Evolutionary conservation across 306 rosid species (phyloP), one percentile per base, ranked within the genome.

Genomic region (Elaeagnus macrophylla): DNA sequence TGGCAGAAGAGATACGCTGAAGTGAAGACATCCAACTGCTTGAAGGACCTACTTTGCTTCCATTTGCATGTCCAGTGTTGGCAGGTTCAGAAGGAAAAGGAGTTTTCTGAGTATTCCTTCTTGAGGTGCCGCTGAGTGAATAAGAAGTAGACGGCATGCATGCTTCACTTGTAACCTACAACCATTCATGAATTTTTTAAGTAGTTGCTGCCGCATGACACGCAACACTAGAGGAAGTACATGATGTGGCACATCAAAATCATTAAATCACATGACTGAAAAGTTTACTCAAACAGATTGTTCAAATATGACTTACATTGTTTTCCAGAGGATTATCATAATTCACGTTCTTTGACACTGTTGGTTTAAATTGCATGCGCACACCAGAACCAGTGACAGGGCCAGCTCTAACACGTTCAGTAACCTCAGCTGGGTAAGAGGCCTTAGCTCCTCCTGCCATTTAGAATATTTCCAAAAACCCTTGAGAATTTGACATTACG

Each of bases 21-120:
- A 85, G 69, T 53, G 95, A 85, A 48, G 91, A 70, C 77, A 89
- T 75, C 97, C 95, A 89, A 77, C 94, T 89, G 66, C 88, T 81
- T 25, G 95, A 89, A 64, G 89, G 86, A 54, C 91, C 95, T 62
- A 80, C 54, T 81, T 69, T 82, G 56, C 61, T 76, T 48, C 81
- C 81, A 43, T 69, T 80, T 51, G 82, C 89, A 37, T 68, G 82
- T 61, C 73, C 66, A 50, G 64, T 69, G 54, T 89, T 81, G 9
- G 74, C 57, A 54, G 77, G 64, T 75, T 85, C 97, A 48, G 77
- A 9, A 43, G 95, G 65, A 61, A 62, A 40, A 61, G 46, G 40
- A 60, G 77, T 81, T 71, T 85, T 85, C 49, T 80, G 52, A 56
- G 70, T 43, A 43, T 72, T 81, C 67, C 86, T 68, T 71, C 75